Base-by-base conservation (phyloP, 768 basidiomycete species). In the Rubroboletus pulcherrimus region DNA sequence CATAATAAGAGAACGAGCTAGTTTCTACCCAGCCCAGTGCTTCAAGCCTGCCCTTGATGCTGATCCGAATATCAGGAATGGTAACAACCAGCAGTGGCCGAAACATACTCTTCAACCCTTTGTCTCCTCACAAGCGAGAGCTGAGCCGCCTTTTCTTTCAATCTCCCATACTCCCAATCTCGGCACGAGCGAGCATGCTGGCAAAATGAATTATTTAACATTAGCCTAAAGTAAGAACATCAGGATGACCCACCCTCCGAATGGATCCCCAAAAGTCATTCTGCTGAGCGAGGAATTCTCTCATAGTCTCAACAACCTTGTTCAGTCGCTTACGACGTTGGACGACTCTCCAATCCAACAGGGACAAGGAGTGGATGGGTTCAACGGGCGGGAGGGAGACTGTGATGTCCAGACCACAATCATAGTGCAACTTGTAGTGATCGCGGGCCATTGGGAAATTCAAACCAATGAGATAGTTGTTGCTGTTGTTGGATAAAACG, bases 141-240 rank as follows among this genome's bases (percentile, higher is more conserved):
- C 5, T 26, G 49, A 10, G 7, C n/a, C 21, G 46, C 62, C 31
- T 33, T 46, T 49, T n/a, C n/a, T 8, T 5, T 0, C 33, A 59
- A 30, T 26, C 17, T 29, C 11, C 0, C 3, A 24, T 1, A 2
- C 11, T 62, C 46, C 62, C 53, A 63, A 9, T 26, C 11, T 29
- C 1, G 19, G 17, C 57, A 59, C 6, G 21, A 9, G 6, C 0
- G 17, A 19, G 57, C 62, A 39, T 63, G 50, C 61, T 63, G 39
- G n/a, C 10, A 19, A 29, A 26, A 3, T n/a, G 21, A 15, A 30
- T 3, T 7, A n/a, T 26, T 40, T 17, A 24, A 43, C 2, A 14
- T 19, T 30, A 2, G 5, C 19, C 5, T 11, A 17, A 24, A 19
- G 12, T 21, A 44, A 12, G 29, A 39, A 10, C 3, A 4, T 33